phyloP scores from a whole-genome alignment of 1,284 basidiomycete genomes.

The Mycena citricolor region DNA sequence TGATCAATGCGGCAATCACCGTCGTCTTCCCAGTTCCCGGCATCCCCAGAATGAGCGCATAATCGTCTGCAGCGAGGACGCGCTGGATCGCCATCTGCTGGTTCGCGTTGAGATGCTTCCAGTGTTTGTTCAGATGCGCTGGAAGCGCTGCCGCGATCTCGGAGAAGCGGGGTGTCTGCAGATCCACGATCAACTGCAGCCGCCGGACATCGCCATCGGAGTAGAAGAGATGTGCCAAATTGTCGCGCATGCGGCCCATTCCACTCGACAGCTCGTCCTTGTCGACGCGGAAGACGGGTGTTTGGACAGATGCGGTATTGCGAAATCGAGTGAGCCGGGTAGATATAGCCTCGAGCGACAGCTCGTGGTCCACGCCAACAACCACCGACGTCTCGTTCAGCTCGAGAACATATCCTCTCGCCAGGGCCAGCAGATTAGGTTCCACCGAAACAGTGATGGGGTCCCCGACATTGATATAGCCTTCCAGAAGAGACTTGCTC shows the following conservation, averaged over 20 bases:
- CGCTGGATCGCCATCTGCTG: constrained; percentile 76
- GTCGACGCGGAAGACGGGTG: constrained; percentile 80
- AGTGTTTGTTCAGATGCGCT: constrained; percentile 23
- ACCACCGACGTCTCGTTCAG: constrained; percentile 67
- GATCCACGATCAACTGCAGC: constrained; percentile 80
- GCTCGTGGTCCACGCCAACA: constrained; percentile 78
- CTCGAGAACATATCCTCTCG: constrained; percentile 80
- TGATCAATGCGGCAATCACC: constrained; percentile 88
- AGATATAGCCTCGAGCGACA: constrained; percentile 58
- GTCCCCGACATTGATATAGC: constrained; percentile 79
- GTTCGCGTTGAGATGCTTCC: constrained; percentile 63
- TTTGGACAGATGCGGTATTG: constrained; percentile 19
- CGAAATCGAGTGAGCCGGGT: constrained; percentile 36
- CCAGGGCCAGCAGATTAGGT: constrained; percentile 80
- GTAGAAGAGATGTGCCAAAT: constrained; percentile 89
- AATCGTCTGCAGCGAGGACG: constrained; percentile 83
- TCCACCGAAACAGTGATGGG: constrained; percentile 84
- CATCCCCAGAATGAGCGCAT: constrained; percentile 94
- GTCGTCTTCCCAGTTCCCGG: constrained; percentile 99
- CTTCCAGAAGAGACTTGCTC: constrained; percentile 62
- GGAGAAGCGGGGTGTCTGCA: constrained; percentile 66
- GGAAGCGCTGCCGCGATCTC: constrained; percentile 27
- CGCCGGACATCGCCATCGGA: constrained; percentile 65
- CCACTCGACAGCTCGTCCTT: constrained; percentile 89
- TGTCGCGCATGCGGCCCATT: constrained; percentile 86